A percentile compares a stretch with the other conserved stretches of the same genome.
These are phyloP conservation scores for Suillus brevipes DNA, from an alignment of 768 basidiomycete species.

Conservation along the genomic window DNA sequence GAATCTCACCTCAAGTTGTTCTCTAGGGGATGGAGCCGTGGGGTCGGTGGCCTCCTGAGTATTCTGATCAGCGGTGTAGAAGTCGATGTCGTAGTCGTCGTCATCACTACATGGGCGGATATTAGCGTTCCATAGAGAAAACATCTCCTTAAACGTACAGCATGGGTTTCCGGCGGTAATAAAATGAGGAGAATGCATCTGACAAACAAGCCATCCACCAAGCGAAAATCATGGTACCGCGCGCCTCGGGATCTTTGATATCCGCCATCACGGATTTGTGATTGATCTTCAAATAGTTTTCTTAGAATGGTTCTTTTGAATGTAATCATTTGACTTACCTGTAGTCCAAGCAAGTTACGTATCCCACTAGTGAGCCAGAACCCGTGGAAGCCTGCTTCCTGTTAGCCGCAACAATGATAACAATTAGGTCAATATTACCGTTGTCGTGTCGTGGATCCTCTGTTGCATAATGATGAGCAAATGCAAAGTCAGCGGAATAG, in stretches of 20 bases:
- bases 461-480: slow-evolving; percentile 29
- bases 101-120: slow-evolving; percentile 54
- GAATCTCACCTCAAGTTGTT: slow-evolving; percentile 70
- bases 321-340: slow-evolving; percentile 41
- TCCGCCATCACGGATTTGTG: slow-evolving; percentile 76
- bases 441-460: slow-evolving; percentile 73
- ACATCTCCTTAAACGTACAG: slow-evolving; percentile 43
- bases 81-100: slow-evolving; percentile 88
- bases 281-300: slow-evolving; percentile 59
- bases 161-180: slow-evolving; percentile 83
- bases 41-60: slow-evolving; percentile 48
- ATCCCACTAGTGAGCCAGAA: slow-evolving; percentile 83
- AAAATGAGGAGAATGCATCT: slow-evolving; percentile 81
- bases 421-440: slow-evolving; percentile 44
- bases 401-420: slow-evolving; percentile 18
- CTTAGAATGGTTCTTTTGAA: slow-evolving; percentile 9
- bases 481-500: slow-evolving; percentile 7
- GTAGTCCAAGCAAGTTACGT: slow-evolving; percentile 75
- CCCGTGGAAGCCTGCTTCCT: slow-evolving; percentile 67
- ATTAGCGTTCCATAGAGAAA: slow-evolving; percentile 20
- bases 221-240: slow-evolving; percentile 85
- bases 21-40: slow-evolving; percentile 63
- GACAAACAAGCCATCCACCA: slow-evolving; percentile 92
- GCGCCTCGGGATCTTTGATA: slow-evolving; percentile 71
- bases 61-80: slow-evolving; percentile 73